Conservation (phyloP, 129 eudicot genomes). For the Chrysanthemum makinoi region DNA sequence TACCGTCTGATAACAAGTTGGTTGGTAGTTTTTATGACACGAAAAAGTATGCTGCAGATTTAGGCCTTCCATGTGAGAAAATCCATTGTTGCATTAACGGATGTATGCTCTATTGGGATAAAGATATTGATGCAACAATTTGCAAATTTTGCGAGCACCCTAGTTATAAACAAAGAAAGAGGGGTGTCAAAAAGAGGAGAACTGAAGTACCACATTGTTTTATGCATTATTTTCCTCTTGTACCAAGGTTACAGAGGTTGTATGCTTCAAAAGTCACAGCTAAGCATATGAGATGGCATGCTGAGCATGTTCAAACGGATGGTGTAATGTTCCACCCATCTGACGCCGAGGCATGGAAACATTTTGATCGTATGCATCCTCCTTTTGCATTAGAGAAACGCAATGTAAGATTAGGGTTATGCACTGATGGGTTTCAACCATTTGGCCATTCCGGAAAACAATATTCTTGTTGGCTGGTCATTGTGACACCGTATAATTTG, state of each 20-base stretch:
- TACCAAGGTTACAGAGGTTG: background rate
- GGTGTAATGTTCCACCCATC: background rate
- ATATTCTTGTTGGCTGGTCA: slow-evolving; percentile 29
- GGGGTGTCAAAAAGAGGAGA: background rate
- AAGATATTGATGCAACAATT: background rate
- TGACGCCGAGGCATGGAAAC: background rate
- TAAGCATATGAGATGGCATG: slow-evolving; percentile 8
- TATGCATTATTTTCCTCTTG: background rate
- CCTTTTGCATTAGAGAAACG: background rate
- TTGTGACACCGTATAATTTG: slow-evolving; percentile 22
- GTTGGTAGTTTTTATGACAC: background rate
- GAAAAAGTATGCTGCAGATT: background rate
- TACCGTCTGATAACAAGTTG: background rate
- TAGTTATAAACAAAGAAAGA: background rate
- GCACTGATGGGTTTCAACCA: background rate
- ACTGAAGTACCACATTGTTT: background rate
- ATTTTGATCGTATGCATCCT: background rate
- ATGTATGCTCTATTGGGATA: background rate
- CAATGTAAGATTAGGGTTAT: background rate
- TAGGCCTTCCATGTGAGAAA: background rate
- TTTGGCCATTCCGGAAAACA: background rate
- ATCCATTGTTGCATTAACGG: background rate
- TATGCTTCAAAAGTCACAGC: background rate
- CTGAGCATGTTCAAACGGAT: background rate
- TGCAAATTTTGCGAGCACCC: background rate